Base-by-base conservation (phyloP, 2,329 filamentous ascomycete genomes). In the Scortechinia acanthostroma region DNA sequence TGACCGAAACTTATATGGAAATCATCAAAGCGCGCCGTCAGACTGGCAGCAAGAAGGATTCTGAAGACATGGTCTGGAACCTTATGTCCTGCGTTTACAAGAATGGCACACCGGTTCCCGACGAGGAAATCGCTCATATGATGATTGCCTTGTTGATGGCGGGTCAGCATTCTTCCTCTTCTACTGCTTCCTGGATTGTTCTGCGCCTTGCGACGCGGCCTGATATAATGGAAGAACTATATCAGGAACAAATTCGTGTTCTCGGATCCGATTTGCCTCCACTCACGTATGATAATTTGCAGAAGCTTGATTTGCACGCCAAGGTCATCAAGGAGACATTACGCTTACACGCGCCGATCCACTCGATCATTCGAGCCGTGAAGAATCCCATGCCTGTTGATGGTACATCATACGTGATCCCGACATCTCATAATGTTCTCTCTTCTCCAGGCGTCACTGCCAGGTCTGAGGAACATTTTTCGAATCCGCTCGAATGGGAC, bases 91-190 rank as follows among this genome's bases (percentile, higher is more conserved):
- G 83, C 55, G 75, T 71, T 20, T 95, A 95, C 76, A 95, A 94
- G 71, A 79, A 91, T 54, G 89, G 88, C 53, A 80, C 71, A 30
- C 72, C 73, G 4, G 74, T 94, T n/a, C 85, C 89, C 15, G 89
- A 95, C 58, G 75, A 85, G 56, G 88, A 95, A 63, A 77, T 94
- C 47, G 88, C 89, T 19, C 86, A 93, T 66, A 91, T 95, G 78
- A 91, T 95, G 87, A 95, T 95, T 63, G 88, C 88, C 4, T 76
- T 95, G 19, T 79, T 95, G 50, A 94, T 95, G 88, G 89, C 88
- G 48, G 89, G 89, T 46, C 89, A 95, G 61, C 89, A 95, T 69
- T 91, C 86, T 2, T 91, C 88, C 2, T 88, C 88, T 3, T 89
- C 88, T 17, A 91, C 87, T 30, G 83, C 80, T 55, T 79, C 88